Evolutionary conservation across 352 stramenopile species (phyloP).

Genomic region (Globisporangium canariense): DNA sequence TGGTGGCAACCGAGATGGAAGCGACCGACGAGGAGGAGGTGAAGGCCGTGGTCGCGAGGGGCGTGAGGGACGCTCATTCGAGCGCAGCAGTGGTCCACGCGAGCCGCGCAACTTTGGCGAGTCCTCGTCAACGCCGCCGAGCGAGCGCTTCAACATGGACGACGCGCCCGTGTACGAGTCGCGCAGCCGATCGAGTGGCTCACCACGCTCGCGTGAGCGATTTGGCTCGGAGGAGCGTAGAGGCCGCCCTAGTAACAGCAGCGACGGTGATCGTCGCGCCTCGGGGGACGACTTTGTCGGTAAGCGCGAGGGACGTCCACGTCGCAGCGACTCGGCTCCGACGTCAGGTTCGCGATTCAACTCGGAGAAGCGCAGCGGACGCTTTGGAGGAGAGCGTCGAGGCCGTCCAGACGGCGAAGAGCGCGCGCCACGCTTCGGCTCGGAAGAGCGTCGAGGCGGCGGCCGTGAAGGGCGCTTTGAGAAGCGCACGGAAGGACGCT

Average conservation of each 20-base stretch:
- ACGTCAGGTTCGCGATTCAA: constrained; percentile 6
- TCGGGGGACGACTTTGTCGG: background rate
- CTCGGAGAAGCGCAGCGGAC: constrained; percentile 9
- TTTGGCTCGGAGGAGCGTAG: constrained; percentile 4
- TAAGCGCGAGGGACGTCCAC: background rate
- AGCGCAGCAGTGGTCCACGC: constrained; percentile 1
- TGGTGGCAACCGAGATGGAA: background rate
- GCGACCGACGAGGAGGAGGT: constrained; percentile 1
- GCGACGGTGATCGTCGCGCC: background rate
- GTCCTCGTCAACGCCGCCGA: constrained; percentile 3
- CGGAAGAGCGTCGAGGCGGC: background rate
- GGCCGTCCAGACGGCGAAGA: background rate
- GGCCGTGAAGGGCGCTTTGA: constrained; percentile 2
- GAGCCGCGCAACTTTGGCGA: constrained; percentile 19
- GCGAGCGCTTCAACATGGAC: constrained; percentile 15
- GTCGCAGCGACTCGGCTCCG: constrained; percentile 8
- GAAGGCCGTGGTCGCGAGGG: background rate
- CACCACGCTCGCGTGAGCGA: background rate
- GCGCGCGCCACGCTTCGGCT: background rate
- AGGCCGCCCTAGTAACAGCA: background rate
- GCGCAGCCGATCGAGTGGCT: background rate
- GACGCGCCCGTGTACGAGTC: background rate
- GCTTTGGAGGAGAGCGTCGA: background rate
- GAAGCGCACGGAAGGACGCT: constrained; percentile 2
- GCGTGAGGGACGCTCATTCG: background rate